phyloP scores from a whole-genome alignment of 139 green algal genomes.

The Chlorella sp. region DNA sequence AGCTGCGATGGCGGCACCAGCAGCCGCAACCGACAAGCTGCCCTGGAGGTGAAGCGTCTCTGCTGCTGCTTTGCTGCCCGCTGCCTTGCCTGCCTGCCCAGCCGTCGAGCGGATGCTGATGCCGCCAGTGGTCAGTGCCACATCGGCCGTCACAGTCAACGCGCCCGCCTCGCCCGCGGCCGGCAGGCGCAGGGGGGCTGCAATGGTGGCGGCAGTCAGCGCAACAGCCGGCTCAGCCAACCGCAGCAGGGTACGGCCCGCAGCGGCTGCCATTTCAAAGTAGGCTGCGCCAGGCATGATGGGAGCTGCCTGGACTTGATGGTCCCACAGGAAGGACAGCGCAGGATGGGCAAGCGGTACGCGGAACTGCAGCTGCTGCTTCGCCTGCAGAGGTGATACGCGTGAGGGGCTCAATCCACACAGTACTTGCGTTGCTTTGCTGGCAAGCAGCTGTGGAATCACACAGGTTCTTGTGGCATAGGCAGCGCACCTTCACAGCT shows the following conservation, averaged over 20 bases:
- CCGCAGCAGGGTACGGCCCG: conserved; percentile 3
- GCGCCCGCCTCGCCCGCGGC: not conserved
- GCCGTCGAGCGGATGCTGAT: conserved; percentile 40
- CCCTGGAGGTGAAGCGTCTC: not conserved
- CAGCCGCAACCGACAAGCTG: not conserved
- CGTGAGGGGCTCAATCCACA: no score
- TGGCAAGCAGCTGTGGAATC: no score
- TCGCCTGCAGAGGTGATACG: conserved; percentile 50
- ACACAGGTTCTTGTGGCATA: no score
- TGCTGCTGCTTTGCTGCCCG: conserved; percentile 13
- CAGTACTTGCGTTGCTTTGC: no score
- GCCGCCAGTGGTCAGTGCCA: conserved; percentile 9
- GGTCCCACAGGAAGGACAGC: conserved; percentile 77
- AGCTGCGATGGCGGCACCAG: not conserved
- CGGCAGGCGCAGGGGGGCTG: conserved; percentile 63
- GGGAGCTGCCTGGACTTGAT: conserved; percentile 62
- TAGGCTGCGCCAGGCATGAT: conserved; percentile 58
- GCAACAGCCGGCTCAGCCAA: conserved; percentile 29
- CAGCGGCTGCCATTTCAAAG: conserved; percentile 32
- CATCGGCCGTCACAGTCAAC: conserved; percentile 15
- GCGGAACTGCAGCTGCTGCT: conserved; percentile 47
- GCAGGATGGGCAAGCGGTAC: conserved; percentile 40
- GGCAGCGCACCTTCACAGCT: conserved; percentile 24
- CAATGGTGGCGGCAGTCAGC: conserved; percentile 45
- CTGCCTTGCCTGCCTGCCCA: no score